Conservation (phyloP, 257 asterid species). For the Solanum etuberosum region DNA sequence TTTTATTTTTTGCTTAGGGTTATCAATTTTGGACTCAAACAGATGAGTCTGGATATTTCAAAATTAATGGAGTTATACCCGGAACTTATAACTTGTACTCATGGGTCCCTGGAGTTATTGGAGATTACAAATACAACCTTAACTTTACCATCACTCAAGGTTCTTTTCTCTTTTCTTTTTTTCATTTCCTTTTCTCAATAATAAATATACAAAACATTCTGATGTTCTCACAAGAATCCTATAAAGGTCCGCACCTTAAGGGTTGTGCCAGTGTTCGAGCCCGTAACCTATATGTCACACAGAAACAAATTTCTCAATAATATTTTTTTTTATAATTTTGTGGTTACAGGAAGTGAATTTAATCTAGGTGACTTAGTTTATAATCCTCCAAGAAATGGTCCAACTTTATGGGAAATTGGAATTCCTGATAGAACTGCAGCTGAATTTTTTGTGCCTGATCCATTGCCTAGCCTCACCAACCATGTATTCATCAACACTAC, state of each 20-base stretch:
- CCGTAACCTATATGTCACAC: not conserved
- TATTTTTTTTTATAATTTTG: not conserved
- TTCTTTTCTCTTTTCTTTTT: not conserved
- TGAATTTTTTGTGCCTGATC: conserved; percentile 49
- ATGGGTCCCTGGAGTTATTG: conserved; percentile 10
- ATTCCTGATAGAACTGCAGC: conserved; percentile 52
- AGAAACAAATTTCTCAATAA: not conserved
- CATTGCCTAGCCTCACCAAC: conserved; percentile 15
- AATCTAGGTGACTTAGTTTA: conserved; percentile 16
- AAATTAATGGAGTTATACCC: not conserved
- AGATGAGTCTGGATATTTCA: not conserved
- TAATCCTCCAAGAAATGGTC: conserved; percentile 43
- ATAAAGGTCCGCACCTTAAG: not conserved
- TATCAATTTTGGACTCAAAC: conserved; percentile 12
- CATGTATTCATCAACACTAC: conserved; percentile 1
- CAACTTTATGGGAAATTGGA: conserved; percentile 79
- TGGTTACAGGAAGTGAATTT: conserved; percentile 13
- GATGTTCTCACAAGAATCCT: rapidly evolving
- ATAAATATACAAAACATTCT: not conserved
- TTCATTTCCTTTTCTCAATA: not conserved
- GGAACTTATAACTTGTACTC: conserved; percentile 4
- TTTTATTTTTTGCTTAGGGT: not conserved
- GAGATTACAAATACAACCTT: not conserved
- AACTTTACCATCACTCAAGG: not conserved
- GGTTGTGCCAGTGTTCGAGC: not conserved